Evolutionary conservation across 805 yeast genomes (phyloP).

Genomic region (Jamesozyma jinghongensis): DNA sequence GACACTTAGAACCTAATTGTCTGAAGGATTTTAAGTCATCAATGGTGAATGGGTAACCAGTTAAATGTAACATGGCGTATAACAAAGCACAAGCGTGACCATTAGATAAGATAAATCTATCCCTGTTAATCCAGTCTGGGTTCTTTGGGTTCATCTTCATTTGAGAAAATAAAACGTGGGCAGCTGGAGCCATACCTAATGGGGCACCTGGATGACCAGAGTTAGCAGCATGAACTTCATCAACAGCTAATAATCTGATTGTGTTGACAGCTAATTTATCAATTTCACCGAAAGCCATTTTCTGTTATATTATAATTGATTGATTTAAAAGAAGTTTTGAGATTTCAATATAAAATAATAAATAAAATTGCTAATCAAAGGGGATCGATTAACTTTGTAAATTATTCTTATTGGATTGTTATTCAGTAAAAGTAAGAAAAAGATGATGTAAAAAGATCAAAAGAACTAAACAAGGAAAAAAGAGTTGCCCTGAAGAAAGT

Average conservation of each 20-base stretch:
- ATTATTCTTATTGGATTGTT: too few relatives aligned
- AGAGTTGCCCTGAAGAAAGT: too few relatives aligned
- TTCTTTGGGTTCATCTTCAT: conserved; percentile 84
- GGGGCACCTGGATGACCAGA: conserved; percentile 99
- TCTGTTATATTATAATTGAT: conserved; percentile 2
- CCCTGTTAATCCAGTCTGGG: conserved; percentile 91
- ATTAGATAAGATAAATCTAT: conserved; percentile 87
- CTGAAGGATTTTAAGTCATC: conserved; percentile 88
- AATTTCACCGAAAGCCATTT: conserved; percentile 39
- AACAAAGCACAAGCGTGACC: conserved; percentile 94
- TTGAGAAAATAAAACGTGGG: conserved; percentile 75
- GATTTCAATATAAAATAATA: background rate
- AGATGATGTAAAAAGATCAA: too few relatives aligned
- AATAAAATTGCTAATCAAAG: too few relatives aligned
- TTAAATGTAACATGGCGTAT: conserved; percentile 76
- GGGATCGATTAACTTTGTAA: too few relatives aligned
- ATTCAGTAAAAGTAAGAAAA: too few relatives aligned
- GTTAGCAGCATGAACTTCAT: conserved; percentile 78
- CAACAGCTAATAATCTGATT: conserved; percentile 82
- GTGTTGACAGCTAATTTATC: conserved; percentile 76
- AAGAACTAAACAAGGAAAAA: too few relatives aligned
- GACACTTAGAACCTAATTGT: conserved; percentile 82
- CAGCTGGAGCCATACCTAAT: conserved; percentile 93
- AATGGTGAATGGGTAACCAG: conserved; percentile 70
- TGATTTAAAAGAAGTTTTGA: background rate